Evolutionary conservation across 2,329 filamentous ascomycete species (phyloP), one percentile per base, ranked within the genome.

Genomic region (Triangularia verruculosa): DNA sequence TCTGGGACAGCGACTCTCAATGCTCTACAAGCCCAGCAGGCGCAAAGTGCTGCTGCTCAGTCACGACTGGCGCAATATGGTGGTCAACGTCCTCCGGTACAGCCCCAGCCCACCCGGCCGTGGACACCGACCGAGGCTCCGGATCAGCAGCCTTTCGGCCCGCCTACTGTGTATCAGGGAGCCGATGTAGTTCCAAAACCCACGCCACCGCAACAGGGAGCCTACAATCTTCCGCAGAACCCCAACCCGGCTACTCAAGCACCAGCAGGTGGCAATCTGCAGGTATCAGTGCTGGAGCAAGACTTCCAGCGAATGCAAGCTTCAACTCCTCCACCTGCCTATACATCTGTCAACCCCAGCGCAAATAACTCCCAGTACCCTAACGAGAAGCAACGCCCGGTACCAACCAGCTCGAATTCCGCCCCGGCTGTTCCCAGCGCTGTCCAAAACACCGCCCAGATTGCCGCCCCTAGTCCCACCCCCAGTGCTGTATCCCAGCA

Each of bases 121-220:
- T 98, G 94, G 95, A 98, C 94, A 9, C 95, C 95, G 0, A 98
- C 95, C 2, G 95, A 99, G 75, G 84, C 88, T 63, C 93, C 93
- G 1, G 93, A 92, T 30, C 89, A 89, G 66, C 89, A 93, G 59
- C 92, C 92, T 4, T 92, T 97, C 78, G 93, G 93, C 0, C 93
- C 93, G 28, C 93, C 94, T 0, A 93, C 91, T 0, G 90, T 96
- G 1, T 98, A 97, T 70, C 94, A 97, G 77, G 95, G 95, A 6
- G 85, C 86, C 59, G 89, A 89, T 68, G 88, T 91, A 66, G 87
- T 93, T 5, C 76, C 83, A 30, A 83, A 76, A 55, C 80, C 70
- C 85, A 89, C 77, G 83, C 91, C 74, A n/a, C 68, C 70, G 62
- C 20, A 39, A 24, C 32, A 39, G 17, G 57, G 22, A 39, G 71